Conservation (phyloP, 331 rosid species). For the Acacia pycnantha region DNA sequence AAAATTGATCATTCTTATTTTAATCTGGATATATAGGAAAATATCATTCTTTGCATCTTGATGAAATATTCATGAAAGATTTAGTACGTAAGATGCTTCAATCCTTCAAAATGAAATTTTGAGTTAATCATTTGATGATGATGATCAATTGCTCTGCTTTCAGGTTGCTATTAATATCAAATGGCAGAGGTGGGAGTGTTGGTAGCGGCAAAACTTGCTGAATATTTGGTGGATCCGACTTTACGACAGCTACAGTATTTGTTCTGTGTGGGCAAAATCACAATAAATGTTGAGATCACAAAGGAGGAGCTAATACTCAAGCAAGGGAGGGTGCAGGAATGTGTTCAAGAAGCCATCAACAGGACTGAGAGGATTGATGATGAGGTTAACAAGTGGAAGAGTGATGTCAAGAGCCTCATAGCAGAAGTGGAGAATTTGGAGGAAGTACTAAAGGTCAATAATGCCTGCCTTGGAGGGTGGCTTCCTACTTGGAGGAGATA, state of each 20-base stretch:
- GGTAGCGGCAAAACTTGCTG: not conserved
- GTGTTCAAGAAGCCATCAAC: not conserved
- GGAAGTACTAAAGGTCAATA: not conserved
- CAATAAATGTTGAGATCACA: not conserved
- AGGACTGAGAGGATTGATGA: not conserved
- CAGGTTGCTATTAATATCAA: not conserved
- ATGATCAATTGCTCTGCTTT: not conserved
- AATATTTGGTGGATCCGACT: not conserved
- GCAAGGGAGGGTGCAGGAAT: not conserved
- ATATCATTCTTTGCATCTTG: too few species aligned
- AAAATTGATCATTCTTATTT: too few species aligned
- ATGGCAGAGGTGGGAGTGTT: not conserved
- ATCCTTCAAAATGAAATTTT: not conserved
- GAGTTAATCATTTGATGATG: not conserved
- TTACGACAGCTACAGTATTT: too few species aligned
- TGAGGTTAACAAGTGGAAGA: not conserved
- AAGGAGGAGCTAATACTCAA: not conserved
- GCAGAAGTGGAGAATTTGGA: not conserved
- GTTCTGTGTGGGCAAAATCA: not conserved
- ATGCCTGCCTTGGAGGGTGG: not conserved
- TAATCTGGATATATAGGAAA: too few species aligned
- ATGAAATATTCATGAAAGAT: not conserved
- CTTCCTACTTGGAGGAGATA: not conserved
- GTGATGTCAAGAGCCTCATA: not conserved
- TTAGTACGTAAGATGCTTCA: not conserved